Base-by-base conservation (phyloP, 2,329 filamentous ascomycete genomes). In the Dactylellina leptospora region DNA sequence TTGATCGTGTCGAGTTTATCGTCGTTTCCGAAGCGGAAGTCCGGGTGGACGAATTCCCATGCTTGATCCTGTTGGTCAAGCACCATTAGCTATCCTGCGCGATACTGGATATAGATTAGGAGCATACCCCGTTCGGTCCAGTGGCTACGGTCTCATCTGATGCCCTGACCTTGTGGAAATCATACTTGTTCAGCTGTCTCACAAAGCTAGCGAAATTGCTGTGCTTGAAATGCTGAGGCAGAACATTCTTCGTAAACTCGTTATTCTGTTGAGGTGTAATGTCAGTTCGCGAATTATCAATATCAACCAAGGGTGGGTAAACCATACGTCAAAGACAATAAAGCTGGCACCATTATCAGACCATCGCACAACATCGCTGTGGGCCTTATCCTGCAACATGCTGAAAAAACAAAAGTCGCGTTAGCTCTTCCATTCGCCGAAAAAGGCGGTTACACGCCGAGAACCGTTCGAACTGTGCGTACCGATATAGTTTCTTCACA, bases 201-300 rank as follows among this genome's bases (percentile, higher is more conserved):
- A 97, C 93, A 79, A 97, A 97, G 81, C 92, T 96, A 28, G 93
- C 93, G 82, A 97, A 97, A 80, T 97, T 97, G 85, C 92, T 96
- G 82, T 97, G 95, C 81, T 99, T 99, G 84, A 99, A 99, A 78
- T 97, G 92, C 79, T 97, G 97, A 1, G 95, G 95, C 13, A 99
- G 86, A 77, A 99, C 96, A 38, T 91, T 90, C 80, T 97, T 96
- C 20, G 95, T 97, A 78, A 99, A 99, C 80, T 96, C 96, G 80
- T 97, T 93, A 80, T 96, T 96, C 93, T 97, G 79, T 23, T 20
- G 4, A 42, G 11, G 6, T 20, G n/a, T 10, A 40, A 3, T 1
- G 11, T 45, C 22, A 45, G 40, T 11, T 45, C 6, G 18, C 18
- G 40, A 33, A 33, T 33, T 11, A 27, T 73, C 51, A 44, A 13